phyloP scores from a whole-genome alignment of 305 asterid species.

The Rubia tinctorum region DNA sequence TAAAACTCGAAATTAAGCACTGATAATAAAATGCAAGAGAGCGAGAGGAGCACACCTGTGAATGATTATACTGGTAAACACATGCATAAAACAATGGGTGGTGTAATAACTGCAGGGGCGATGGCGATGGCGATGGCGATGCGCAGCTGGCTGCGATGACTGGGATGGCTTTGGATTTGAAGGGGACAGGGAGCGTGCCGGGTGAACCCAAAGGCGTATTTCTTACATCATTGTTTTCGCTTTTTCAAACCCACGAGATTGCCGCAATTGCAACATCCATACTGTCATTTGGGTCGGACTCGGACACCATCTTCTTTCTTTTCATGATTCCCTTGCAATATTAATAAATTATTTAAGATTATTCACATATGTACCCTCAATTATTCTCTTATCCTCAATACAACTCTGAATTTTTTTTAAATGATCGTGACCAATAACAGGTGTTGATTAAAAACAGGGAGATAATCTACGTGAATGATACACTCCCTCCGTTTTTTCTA shows the following conservation, averaged over 20 bases:
- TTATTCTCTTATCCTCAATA: no score
- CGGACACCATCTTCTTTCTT: neutral
- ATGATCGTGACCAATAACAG: no score
- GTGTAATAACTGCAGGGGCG: neutral
- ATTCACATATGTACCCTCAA: no score
- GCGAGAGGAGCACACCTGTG: neutral
- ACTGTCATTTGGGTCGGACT: neutral
- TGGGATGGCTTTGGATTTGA: neutral
- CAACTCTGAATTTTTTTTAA: no score
- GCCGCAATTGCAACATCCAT: constrained; percentile 6
- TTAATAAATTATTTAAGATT: no score
- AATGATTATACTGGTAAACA: neutral
- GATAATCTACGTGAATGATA: no score
- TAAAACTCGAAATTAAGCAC: neutral
- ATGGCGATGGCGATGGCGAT: neutral
- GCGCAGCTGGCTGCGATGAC: neutral
- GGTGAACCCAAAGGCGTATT: neutral
- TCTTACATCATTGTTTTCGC: neutral
- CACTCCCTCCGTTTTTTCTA: no score
- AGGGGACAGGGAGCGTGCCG: constrained; percentile 7
- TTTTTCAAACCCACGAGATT: constrained; percentile 2
- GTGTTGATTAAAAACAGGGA: no score
- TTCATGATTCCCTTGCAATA: neutral
- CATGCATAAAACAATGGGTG: neutral
- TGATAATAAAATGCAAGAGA: neutral